Conservation (phyloP, 2,329 filamentous ascomycete genomes). For the Alternaria viburni region DNA sequence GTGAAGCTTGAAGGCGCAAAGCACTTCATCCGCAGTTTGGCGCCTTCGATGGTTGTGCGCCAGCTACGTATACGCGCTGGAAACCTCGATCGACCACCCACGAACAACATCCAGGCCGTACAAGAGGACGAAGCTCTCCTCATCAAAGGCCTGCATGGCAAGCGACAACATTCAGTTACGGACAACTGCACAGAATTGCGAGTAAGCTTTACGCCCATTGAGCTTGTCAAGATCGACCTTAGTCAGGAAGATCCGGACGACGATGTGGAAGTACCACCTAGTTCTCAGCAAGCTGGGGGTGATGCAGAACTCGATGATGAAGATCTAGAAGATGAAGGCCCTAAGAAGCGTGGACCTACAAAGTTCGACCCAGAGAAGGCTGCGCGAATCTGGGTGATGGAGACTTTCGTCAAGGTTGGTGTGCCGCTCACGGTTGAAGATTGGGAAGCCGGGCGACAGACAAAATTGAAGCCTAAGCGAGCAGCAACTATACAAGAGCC, state of each 20-base stretch:
- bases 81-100: conserved; percentile 21
- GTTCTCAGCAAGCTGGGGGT: conserved; percentile 23
- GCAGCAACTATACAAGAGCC: conserved; percentile 28
- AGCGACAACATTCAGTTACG: conserved; percentile 73
- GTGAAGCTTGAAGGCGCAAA: conserved; percentile 75
- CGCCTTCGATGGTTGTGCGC: conserved; percentile 74
- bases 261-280: conserved; percentile 54
- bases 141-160: conserved; percentile 71
- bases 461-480: conserved; percentile 29
- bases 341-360: conserved; percentile 52
- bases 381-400: conserved; percentile 73
- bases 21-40: conserved; percentile 82
- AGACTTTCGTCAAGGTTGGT: conserved; percentile 67
- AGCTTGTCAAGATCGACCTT: conserved; percentile 79
- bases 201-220: conserved; percentile 75
- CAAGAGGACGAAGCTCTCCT: conserved; percentile 60
- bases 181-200: conserved; percentile 80
- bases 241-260: conserved; percentile 75
- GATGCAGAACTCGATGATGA: conserved; percentile 45
- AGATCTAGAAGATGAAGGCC: conserved; percentile 46
- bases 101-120: conserved; percentile 45
- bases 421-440: conserved; percentile 69
- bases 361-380: conserved; percentile 70
- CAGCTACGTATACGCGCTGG: conserved; percentile 55
- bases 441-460: conserved; percentile 60